Percentiles rank a stretch among this genome's conserved stretches.
Conservation (phyloP, 2,329 filamentous ascomycete genomes). For the Apiospora marii region DNA sequence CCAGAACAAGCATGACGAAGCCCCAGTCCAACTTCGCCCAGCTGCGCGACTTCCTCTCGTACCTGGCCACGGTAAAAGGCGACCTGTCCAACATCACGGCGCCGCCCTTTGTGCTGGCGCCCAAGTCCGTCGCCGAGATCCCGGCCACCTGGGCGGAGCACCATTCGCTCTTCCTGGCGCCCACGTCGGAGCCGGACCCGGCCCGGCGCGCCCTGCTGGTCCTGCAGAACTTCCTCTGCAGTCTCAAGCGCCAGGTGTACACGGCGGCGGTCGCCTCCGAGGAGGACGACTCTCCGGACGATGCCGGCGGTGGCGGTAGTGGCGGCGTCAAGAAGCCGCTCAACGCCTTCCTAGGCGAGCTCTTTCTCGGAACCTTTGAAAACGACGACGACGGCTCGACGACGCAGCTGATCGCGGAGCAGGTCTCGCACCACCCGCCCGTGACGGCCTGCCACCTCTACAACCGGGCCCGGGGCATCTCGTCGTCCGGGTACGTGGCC, state of each 20-base stretch:
- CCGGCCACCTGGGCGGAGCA: conserved; percentile 66
- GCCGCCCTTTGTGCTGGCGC: conserved; percentile 62
- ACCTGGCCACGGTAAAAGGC: conserved; percentile 62
- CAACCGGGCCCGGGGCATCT: conserved; percentile 33
- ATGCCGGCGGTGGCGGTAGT: too few relatives aligned
- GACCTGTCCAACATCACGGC: conserved; percentile 64
- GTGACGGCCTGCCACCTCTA: conserved; percentile 39
- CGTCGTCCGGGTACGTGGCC: conserved; percentile 23
- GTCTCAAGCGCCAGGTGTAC: conserved; percentile 52
- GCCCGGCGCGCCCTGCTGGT: conserved; percentile 52
- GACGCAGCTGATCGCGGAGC: conserved; percentile 37
- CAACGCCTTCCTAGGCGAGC: conserved; percentile 60
- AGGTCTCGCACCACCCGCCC: conserved; percentile 42
- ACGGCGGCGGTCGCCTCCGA: conserved; percentile 11
- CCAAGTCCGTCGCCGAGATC: conserved; percentile 63
- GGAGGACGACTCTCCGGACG: conserved; percentile 28
- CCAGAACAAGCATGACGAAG: conserved; percentile 8
- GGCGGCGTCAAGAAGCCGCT: conserved; percentile 59
- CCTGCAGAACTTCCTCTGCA: conserved; percentile 55
- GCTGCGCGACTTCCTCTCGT: conserved; percentile 47
- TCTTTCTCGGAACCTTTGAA: conserved; percentile 50
- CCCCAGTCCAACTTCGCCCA: conserved; percentile 39
- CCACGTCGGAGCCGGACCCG: conserved; percentile 48
- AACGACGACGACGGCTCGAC: conserved; percentile 29
- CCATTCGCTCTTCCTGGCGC: conserved; percentile 55